Percentiles rank a stretch among this genome's conserved stretches.
phyloP scores from a whole-genome alignment of 495 filamentous ascomycete genomes.

The Letharia lupina region DNA sequence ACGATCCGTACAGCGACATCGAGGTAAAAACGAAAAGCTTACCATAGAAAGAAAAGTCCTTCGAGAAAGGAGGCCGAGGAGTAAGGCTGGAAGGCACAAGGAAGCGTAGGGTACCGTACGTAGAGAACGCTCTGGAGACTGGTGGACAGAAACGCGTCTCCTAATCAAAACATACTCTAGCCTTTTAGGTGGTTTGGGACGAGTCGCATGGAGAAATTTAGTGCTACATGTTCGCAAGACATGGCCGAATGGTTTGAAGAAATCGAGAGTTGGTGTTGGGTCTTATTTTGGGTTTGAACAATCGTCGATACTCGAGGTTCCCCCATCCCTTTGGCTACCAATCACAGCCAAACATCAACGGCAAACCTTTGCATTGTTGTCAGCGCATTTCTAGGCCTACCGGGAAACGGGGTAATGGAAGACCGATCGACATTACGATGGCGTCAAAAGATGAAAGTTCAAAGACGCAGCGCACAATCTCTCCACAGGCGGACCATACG shows the following conservation, averaged over 20 bases:
- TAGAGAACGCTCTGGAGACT: background rate
- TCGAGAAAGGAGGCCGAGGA: no score
- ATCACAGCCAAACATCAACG: background rate
- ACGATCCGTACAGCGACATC: background rate
- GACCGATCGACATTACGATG: conserved; percentile 14
- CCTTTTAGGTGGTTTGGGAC: background rate
- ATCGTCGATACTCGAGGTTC: background rate
- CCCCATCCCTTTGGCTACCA: conserved; percentile 3
- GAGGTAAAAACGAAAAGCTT: background rate
- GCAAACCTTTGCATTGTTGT: background rate
- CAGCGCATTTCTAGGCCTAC: background rate
- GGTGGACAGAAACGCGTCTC: background rate
- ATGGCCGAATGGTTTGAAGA: background rate
- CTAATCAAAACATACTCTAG: background rate
- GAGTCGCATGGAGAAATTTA: background rate
- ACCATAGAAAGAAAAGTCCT: background rate
- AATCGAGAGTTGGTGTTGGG: background rate
- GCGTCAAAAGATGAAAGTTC: conserved; percentile 20
- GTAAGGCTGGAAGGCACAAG: background rate
- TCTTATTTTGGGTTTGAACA: background rate
- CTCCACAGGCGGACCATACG: conserved; percentile 30
- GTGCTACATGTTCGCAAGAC: background rate
- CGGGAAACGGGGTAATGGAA: conserved; percentile 16
- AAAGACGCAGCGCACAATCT: conserved; percentile 16
- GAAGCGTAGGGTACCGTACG: background rate